A percentile compares a stretch with the other conserved stretches of the same genome.
These are phyloP conservation scores for Helenozyma baotianmanensis DNA, from an alignment of 805 yeast genomes.

Conservation along the genomic window DNA sequence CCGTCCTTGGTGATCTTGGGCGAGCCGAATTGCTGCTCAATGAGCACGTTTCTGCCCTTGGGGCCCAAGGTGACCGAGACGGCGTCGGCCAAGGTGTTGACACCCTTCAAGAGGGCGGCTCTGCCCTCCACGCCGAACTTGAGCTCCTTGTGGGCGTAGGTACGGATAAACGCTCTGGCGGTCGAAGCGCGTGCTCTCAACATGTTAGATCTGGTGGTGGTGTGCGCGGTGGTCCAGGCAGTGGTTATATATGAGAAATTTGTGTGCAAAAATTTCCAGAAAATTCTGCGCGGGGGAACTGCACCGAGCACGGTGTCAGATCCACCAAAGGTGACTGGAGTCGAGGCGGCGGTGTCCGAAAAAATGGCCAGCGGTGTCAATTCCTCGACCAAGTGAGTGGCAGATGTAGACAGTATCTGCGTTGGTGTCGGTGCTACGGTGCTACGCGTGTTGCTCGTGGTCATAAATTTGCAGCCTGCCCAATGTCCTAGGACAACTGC, in stretches of 20 bases:
- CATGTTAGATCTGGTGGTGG: slow-evolving; percentile 28
- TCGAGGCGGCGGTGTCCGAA: too few relatives aligned
- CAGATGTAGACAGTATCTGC: too few relatives aligned
- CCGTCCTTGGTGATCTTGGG: slow-evolving; percentile 99
- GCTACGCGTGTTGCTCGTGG: too few relatives aligned
- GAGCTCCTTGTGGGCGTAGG: slow-evolving; percentile 79
- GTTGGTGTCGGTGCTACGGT: too few relatives aligned
- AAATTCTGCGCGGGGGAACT: slow-evolving; percentile 6
- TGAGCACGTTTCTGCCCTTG: slow-evolving; percentile 93
- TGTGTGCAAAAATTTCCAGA: slow-evolving; percentile 13
- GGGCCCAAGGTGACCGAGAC: slow-evolving; percentile 97
- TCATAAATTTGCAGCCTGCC: too few relatives aligned
- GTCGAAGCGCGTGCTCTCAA: slow-evolving; percentile 48
- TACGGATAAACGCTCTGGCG: slow-evolving; percentile 42
- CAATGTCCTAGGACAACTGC: neutral
- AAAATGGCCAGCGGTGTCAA: too few relatives aligned
- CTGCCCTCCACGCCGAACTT: slow-evolving; percentile 97
- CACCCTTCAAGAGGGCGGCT: slow-evolving; percentile 90
- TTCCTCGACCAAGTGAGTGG: too few relatives aligned
- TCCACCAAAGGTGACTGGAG: too few relatives aligned
- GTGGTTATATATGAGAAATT: slow-evolving; percentile 7
- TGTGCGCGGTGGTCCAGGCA: neutral
- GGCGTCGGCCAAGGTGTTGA: slow-evolving; percentile 91
- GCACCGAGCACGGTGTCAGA: too few relatives aligned
- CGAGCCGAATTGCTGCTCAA: slow-evolving; percentile 93